These are phyloP conservation scores for Blastocystis sp. DNA, from an alignment of 352 stramenopile genomes.

Conservation along the genomic window DNA sequence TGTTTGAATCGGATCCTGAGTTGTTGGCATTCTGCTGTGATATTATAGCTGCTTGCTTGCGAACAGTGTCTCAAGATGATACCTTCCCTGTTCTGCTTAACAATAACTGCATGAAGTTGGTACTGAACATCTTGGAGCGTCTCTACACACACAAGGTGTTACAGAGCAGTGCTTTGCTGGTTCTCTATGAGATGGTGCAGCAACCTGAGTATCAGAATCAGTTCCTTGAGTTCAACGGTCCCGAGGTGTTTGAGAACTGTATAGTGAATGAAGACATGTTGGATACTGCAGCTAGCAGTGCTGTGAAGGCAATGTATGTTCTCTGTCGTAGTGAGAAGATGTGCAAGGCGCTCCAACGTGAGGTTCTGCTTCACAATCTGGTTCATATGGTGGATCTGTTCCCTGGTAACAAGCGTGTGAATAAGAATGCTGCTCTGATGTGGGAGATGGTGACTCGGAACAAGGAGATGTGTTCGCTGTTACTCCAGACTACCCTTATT, in stretches of 20 bases:
- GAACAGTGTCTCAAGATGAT: conserved; percentile 23
- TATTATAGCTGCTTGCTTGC: conserved; percentile 31
- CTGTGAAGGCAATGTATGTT: conserved; percentile 1
- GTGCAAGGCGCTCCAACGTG: not conserved
- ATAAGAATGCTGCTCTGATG: conserved; percentile 47
- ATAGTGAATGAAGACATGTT: conserved; percentile 52
- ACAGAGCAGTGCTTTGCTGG: conserved; percentile 30
- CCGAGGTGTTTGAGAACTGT: conserved; percentile 4
- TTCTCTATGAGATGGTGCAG: conserved; percentile 47
- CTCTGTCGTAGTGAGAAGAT: conserved; percentile 23
- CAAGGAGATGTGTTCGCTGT: conserved; percentile 10
- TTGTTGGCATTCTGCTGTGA: conserved; percentile 56
- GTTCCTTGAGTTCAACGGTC: conserved; percentile 51
- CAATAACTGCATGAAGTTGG: conserved; percentile 56
- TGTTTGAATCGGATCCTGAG: conserved; percentile 1
- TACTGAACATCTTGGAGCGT: conserved; percentile 51
- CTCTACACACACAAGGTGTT: conserved; percentile 10
- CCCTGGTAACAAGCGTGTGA: conserved; percentile 55
- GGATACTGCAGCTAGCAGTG: conserved; percentile 19
- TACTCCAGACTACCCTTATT: conserved; percentile 31
- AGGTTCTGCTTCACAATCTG: conserved; percentile 40
- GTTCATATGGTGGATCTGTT: conserved; percentile 48
- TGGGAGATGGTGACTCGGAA: conserved; percentile 56
- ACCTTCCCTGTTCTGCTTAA: conserved; percentile 56
- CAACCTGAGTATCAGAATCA: conserved; percentile 52